Conservation (phyloP, 192 early-diverging fungal genomes). For the Entomortierella parvispora region DNA sequence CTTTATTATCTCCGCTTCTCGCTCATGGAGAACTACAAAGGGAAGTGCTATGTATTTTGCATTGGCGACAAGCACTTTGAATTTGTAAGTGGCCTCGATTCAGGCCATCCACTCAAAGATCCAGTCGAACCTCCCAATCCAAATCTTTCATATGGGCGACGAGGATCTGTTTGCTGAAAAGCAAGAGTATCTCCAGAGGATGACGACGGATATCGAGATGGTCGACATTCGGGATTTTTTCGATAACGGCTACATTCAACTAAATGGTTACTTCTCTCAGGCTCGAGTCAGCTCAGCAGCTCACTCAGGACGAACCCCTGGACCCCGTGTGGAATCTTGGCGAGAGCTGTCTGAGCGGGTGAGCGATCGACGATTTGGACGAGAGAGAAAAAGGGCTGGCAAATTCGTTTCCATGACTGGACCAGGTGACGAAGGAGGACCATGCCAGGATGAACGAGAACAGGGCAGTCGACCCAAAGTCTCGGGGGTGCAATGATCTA, state of each 20-base stretch:
- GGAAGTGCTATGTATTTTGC: conserved; percentile 54
- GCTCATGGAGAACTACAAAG: background rate
- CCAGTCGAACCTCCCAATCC: conserved; percentile 61
- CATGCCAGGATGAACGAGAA: background rate
- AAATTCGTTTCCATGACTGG: background rate
- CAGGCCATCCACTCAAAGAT: conserved; percentile 40
- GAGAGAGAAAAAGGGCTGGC: background rate
- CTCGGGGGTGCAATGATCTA: background rate
- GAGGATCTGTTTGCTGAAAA: conserved; percentile 38
- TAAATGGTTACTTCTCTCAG: conserved; percentile 59
- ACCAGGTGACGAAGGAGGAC: background rate
- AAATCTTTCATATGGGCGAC: conserved; percentile 61
- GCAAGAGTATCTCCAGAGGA: conserved; percentile 17
- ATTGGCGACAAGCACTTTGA: conserved; percentile 55
- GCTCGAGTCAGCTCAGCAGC: background rate
- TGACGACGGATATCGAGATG: conserved; percentile 40
- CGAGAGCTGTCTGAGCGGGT: conserved; percentile 5
- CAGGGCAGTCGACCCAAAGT: background rate
- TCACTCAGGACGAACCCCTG: background rate
- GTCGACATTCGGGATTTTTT: conserved; percentile 36
- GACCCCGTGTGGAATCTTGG: conserved; percentile 9
- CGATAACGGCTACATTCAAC: conserved; percentile 39
- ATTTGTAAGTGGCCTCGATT: conserved; percentile 39
- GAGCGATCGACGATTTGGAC: background rate
- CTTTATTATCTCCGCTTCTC: background rate